Evolutionary conservation across 371 early-diverging fungal genomes (phyloP).

Genomic region (Dentiscutata heterogama): DNA sequence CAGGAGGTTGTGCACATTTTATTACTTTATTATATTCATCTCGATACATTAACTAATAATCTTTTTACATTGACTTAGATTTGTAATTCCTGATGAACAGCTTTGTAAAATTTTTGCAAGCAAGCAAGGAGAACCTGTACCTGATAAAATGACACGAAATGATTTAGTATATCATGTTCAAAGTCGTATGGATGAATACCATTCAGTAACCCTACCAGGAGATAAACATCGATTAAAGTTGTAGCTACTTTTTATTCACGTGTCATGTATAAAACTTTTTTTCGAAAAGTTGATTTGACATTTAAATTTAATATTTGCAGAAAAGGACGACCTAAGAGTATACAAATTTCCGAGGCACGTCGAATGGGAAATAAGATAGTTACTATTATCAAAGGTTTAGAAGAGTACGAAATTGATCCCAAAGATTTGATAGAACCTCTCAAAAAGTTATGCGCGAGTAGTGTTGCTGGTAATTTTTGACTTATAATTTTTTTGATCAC

Average conservation of each 20-base stretch:
- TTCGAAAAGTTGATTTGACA: neutral
- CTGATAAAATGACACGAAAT: slow-evolving; percentile 1
- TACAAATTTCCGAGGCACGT: neutral
- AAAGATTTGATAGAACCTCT: slow-evolving; percentile 24
- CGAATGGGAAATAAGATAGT: slow-evolving; percentile 11
- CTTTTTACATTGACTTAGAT: neutral
- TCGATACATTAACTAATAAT: neutral
- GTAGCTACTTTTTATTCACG: neutral
- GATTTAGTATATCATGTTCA: slow-evolving; percentile 1
- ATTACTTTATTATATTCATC: neutral
- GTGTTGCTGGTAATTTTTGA: slow-evolving; percentile 7
- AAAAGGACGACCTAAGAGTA: slow-evolving; percentile 4
- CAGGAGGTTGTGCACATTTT: neutral
- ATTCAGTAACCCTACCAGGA: neutral
- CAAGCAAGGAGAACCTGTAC: neutral
- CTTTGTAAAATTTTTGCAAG: neutral
- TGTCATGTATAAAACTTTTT: neutral
- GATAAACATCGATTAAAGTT: slow-evolving; percentile 9
- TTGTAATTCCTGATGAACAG: neutral
- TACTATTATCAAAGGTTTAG: slow-evolving; percentile 11
- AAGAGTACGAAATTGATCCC: slow-evolving; percentile 1
- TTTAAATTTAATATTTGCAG: neutral
- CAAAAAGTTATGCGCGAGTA: slow-evolving; percentile 21
- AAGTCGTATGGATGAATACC: neutral
- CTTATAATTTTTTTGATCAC: neutral